phyloP scores from a whole-genome alignment of 495 filamentous ascomycete genomes.

The Penicillium chermesinum region DNA sequence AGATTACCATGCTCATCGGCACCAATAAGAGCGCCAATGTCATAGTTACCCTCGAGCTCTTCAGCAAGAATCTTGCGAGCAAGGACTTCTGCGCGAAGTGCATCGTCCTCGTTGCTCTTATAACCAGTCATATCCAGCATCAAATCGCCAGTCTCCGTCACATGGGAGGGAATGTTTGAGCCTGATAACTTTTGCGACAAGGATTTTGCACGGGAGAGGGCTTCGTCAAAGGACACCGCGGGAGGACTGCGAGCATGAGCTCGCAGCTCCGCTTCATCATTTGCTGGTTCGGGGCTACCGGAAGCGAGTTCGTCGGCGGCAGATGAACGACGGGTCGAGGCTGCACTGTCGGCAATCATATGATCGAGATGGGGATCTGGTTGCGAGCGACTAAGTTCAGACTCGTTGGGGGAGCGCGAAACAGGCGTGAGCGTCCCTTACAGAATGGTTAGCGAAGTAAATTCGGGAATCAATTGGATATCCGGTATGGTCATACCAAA shows the following conservation, averaged over 20 bases:
- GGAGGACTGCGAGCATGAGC: conserved; percentile 67
- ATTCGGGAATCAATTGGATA: no score
- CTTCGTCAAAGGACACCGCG: conserved; percentile 66
- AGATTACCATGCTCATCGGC: conserved; percentile 93
- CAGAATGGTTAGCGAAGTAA: not conserved
- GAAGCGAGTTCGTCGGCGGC: not conserved
- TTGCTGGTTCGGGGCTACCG: not conserved
- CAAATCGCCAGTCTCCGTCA: conserved; percentile 89
- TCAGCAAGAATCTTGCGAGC: conserved; percentile 94
- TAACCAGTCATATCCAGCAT: conserved; percentile 99
- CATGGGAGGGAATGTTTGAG: conserved; percentile 86
- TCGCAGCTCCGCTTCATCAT: conserved; percentile 4
- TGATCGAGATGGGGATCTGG: conserved; percentile 43
- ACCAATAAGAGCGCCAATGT: conserved; percentile 91
- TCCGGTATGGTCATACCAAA: no score
- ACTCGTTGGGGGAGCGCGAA: conserved; percentile 56
- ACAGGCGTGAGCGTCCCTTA: conserved; percentile 58
- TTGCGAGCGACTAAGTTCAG: conserved; percentile 31
- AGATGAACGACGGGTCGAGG: conserved; percentile 22
- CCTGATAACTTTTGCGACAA: conserved; percentile 81
- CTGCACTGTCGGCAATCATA: conserved; percentile 46
- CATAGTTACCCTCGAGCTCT: conserved; percentile 90
- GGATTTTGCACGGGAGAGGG: conserved; percentile 74
- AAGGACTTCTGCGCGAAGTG: conserved; percentile 81
- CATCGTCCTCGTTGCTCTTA: conserved; percentile 88